Base-by-base conservation (phyloP, 2,329 filamentous ascomycete genomes). In the Colletotrichum noveboracense region DNA sequence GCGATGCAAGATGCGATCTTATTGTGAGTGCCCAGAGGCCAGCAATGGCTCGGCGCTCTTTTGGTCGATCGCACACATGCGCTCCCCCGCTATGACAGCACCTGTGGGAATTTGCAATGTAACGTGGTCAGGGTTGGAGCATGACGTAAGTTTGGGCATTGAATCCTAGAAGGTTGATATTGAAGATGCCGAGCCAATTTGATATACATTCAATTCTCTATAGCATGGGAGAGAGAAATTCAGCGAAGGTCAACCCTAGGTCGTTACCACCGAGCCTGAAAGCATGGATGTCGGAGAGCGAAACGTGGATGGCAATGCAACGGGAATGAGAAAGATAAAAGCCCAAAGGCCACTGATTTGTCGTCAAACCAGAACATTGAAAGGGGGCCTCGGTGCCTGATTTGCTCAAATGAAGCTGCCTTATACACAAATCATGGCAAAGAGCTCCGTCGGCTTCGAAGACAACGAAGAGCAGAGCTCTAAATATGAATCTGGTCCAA, bases 51-150 rank as follows among this genome's bases (percentile, higher is more conserved):
- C 13, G 10, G 56, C 28, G 28, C 24, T 69, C 61, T 28, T 36
- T 36, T 64, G 61, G n/a, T n/a, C 21, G n/a, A 38, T 43, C 26
- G 43, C n/a, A 30, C 16, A 48, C 16, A 36, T n/a, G 34, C 26
- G 38, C 24, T 64, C 32, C 74, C 70, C 74, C 74, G 74, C 74
- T 73, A 69, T 75, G 64, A 75, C 70, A 69, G 36, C 69, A 73
- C 70, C 24, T 21, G 64, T 75, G 74, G 74, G 60, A 73, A 61
- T 73, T 65, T 10, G 34, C 32, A 69, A 65, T 65, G 74, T 60
- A 65, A 69, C 74, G 18, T 48, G 43, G 73, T 34, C 58, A 60
- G 64, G 70, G 64, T 75, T 62, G 30, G 12, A 24, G 32, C 70
- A 58, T 73, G 70, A 73, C 70, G 64, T 65, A 73, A 61, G 26